Conservation (phyloP, 2,329 filamentous ascomycete genomes). For the Mycocentrospora acerina region DNA sequence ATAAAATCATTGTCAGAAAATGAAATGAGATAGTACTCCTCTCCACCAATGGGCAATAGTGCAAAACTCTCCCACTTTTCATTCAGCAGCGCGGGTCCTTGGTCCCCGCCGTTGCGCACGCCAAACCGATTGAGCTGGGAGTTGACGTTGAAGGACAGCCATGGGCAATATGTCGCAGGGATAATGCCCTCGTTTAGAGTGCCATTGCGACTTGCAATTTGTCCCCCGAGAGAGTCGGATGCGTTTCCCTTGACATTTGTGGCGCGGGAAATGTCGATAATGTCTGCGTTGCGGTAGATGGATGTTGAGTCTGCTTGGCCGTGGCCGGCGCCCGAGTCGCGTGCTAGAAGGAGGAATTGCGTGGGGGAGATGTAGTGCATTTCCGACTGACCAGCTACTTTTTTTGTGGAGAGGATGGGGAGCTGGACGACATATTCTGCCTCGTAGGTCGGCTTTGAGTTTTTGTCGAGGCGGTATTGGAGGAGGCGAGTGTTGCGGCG, state of each 20-base stretch:
- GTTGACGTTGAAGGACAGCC: slow-evolving; percentile 69
- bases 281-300: slow-evolving; percentile 67
- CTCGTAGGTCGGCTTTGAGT: slow-evolving; percentile 49
- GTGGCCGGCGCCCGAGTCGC: slow-evolving; percentile 63
- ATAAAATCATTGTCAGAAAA: slow-evolving; percentile 76
- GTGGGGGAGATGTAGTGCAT: slow-evolving; percentile 64
- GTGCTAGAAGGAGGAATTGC: slow-evolving; percentile 67
- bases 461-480: slow-evolving; percentile 60
- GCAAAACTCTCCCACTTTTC: slow-evolving; percentile 77
- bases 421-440: slow-evolving; percentile 68
- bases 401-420: slow-evolving; percentile 57
- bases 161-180: slow-evolving; percentile 64
- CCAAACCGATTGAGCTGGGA: slow-evolving; percentile 65
- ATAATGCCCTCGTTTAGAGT: slow-evolving; percentile 56
- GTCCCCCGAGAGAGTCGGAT: slow-evolving; percentile 42
- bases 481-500: slow-evolving; percentile 63
- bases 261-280: slow-evolving; percentile 64
- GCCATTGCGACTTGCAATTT: slow-evolving; percentile 54
- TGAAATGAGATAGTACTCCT: slow-evolving; percentile 69
- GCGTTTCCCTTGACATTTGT: slow-evolving; percentile 59
- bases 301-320: slow-evolving; percentile 56
- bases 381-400: slow-evolving; percentile 67
- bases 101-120: slow-evolving; percentile 66
- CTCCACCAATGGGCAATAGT: slow-evolving; percentile 59
- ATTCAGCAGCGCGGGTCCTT: slow-evolving; percentile 63